Conservation (phyloP, 75 land plant species). For the Selaginella moellendorffii region DNA sequence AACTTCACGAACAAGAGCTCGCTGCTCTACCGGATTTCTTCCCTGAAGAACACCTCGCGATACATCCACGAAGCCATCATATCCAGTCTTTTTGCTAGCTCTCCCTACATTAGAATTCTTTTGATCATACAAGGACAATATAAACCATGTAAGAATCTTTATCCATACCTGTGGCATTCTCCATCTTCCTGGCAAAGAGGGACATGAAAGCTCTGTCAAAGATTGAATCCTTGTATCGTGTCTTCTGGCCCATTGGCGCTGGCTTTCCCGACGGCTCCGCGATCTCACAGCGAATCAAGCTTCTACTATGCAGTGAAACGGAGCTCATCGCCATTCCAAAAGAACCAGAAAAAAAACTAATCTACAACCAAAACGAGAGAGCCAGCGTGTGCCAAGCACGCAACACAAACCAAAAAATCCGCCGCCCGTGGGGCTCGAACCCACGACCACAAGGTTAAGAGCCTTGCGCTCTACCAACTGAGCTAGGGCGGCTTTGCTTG, state of each 20-base stretch:
- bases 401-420: too few species aligned
- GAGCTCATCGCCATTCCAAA: too few species aligned
- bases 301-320: background rate
- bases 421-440: slow-evolving; percentile 2
- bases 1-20: slow-evolving; percentile 78
- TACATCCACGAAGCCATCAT: slow-evolving; percentile 80
- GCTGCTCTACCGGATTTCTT: slow-evolving; percentile 56
- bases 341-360: too few species aligned
- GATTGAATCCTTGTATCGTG: slow-evolving; percentile 62
- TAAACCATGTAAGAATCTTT: background rate
- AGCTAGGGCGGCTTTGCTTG: slow-evolving; percentile 2
- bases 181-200: slow-evolving; percentile 84
- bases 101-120: slow-evolving; percentile 19
- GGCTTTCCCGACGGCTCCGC: slow-evolving; percentile 86
- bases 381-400: too few species aligned
- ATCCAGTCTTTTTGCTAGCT: slow-evolving; percentile 29
- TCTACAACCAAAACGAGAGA: too few species aligned
- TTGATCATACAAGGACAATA: background rate
- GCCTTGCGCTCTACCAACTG: slow-evolving; percentile 2
- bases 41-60: slow-evolving; percentile 84
- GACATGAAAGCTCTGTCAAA: slow-evolving; percentile 82
- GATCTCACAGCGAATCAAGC: slow-evolving; percentile 32
- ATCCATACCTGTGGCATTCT: slow-evolving; percentile 33
- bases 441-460: slow-evolving; percentile 1
- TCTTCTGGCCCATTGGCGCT: slow-evolving; percentile 90